Percentiles rank a stretch among this genome's conserved stretches.
Conservation (phyloP, 148 eudicot species). For the Fagopyrum homotropicum region DNA sequence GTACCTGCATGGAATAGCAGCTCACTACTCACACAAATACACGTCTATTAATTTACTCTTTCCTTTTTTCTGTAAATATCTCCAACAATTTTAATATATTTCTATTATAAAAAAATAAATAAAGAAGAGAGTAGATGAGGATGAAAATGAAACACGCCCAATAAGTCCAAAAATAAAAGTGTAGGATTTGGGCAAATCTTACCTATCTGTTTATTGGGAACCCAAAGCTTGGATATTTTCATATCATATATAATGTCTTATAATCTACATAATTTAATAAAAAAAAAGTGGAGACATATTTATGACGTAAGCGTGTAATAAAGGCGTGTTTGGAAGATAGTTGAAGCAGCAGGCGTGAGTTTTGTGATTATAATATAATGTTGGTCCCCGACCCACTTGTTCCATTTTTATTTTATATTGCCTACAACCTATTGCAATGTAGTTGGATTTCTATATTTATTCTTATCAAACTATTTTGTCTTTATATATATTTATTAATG, state of each 20-base stretch:
- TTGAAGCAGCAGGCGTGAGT: constrained; percentile 2
- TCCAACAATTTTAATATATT: neutral
- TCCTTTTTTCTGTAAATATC: neutral
- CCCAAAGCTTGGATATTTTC: neutral
- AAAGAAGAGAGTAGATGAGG: constrained; percentile 17
- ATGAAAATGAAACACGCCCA: constrained; percentile 27
- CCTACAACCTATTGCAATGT: no score
- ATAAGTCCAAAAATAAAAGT: neutral
- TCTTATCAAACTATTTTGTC: no score
- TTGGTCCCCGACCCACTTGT: constrained; percentile 8
- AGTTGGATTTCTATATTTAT: no score
- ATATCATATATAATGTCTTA: no score
- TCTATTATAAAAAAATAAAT: no score
- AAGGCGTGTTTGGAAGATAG: no score
- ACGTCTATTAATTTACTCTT: neutral
- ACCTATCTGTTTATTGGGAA: constrained; percentile 7
- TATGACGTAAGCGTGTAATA: no score
- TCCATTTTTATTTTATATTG: neutral
- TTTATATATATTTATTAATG: no score
- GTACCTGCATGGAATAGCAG: neutral
- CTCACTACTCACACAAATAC: neutral
- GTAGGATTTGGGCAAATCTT: constrained; percentile 16
- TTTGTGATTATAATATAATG: neutral
- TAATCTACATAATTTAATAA: no score
- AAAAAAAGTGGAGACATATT: no score